Percentiles rank a stretch among this genome's conserved stretches.
Evolutionary conservation across 768 basidiomycete species (phyloP).

Genomic region (Fistulinella prunicolor): DNA sequence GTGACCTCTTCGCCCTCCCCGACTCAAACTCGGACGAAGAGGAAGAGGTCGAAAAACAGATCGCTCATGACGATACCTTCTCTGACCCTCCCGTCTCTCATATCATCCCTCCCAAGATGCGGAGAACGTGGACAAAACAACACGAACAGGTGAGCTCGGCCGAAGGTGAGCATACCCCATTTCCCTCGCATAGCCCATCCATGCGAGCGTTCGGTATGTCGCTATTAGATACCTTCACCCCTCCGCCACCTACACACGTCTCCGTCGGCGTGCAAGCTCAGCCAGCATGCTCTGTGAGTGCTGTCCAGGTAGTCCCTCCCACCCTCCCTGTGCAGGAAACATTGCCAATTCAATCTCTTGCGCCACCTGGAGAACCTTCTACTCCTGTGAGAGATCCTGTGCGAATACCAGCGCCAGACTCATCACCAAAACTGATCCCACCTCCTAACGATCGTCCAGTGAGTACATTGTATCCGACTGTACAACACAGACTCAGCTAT

Average conservation of each 20-base stretch:
- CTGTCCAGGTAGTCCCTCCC: constrained; percentile 36
- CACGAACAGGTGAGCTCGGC: constrained; percentile 41
- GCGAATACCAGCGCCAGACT: background rate
- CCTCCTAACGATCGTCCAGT: constrained; percentile 21
- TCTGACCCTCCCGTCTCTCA: constrained; percentile 32
- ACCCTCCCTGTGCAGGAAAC: constrained; percentile 14
- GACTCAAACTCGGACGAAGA: constrained; percentile 37
- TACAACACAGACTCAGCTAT: constrained; percentile 21
- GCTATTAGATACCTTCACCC: constrained; percentile 25
- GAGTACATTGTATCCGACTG: constrained; percentile 11
- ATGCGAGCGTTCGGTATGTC: constrained; percentile 30
- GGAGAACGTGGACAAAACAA: constrained; percentile 56
- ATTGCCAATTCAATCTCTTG: constrained; percentile 1
- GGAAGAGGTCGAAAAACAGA: constrained; percentile 40
- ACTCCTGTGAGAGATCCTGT: constrained; percentile 12
- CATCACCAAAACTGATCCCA: constrained; percentile 14
- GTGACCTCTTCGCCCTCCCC: constrained; percentile 34
- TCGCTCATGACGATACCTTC: constrained; percentile 41
- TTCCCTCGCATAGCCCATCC: constrained; percentile 4
- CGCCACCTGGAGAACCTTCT: constrained; percentile 6
- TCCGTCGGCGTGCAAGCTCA: constrained; percentile 48
- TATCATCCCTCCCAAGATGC: constrained; percentile 61
- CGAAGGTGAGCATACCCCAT: constrained; percentile 35
- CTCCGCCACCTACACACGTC: constrained; percentile 27
- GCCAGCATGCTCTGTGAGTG: constrained; percentile 34